phyloP scores from a whole-genome alignment of 805 yeast genomes.

The Cyberlindnera veronae region DNA sequence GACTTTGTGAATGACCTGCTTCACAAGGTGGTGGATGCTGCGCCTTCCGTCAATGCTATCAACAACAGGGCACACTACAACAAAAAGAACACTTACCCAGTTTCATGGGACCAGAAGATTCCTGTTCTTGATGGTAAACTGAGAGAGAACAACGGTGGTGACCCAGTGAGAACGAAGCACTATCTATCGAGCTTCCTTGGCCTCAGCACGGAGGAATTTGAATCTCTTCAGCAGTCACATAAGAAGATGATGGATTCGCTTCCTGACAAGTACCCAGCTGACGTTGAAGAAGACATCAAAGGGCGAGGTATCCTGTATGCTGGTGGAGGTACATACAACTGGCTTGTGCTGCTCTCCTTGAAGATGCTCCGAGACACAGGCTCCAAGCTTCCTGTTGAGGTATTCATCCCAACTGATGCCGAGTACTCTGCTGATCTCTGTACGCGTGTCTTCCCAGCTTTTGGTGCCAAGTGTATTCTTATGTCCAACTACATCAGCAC shows the following conservation, averaged over 20 bases:
- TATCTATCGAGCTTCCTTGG: constrained; percentile 20
- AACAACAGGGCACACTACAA: constrained; percentile 27
- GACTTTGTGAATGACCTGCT: constrained; percentile 21
- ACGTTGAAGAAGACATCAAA: constrained; percentile 30
- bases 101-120: constrained; percentile 18
- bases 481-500: constrained; percentile 40
- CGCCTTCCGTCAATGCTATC: constrained; percentile 18
- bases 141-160: constrained; percentile 23
- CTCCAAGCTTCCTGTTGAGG: constrained; percentile 73
- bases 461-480: constrained; percentile 61
- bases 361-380: constrained; percentile 58
- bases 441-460: constrained; percentile 58
- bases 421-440: constrained; percentile 76
- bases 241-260: constrained; percentile 27
- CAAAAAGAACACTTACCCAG: constrained; percentile 12
- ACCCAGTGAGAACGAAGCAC: constrained; percentile 25
- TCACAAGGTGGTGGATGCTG: constrained; percentile 12
- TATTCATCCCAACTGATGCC: constrained; percentile 64
- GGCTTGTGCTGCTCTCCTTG: constrained; percentile 55
- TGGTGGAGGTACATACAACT: constrained; percentile 73
- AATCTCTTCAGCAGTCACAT: constrained; percentile 20
- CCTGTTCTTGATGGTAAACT: constrained; percentile 26
- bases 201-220: constrained; percentile 16
- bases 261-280: constrained; percentile 40
- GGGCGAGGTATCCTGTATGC: constrained; percentile 66